Evolutionary conservation across 2,329 filamentous ascomycete species (phyloP), one percentile per base, ranked within the genome.

Genomic region (Microcyclospora tardicrescens): DNA sequence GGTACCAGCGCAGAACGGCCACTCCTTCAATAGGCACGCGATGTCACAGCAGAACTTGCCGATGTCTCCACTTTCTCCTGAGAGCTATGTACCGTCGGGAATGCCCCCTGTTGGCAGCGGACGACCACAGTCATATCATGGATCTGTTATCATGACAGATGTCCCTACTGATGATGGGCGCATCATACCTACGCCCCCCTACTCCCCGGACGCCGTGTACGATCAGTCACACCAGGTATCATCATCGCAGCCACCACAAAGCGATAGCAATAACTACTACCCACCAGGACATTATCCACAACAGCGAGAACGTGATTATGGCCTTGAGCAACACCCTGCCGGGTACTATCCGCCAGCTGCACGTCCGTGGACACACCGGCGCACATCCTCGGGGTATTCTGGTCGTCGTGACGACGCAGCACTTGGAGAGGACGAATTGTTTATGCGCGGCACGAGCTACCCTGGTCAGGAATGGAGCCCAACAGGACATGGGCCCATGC

Each of bases 371-470:
- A 35, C 37, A n/a, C 42, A 48, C 28, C 45, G 44, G 33, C 43
- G 47, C 6, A 44, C 43, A 5, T 35, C 40, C 1, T 49, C 43
- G 5, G 48, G 48, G 3, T 55, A 52, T 34, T 43, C 43, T 35
- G 53, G 50, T 3, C 36, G 53, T 15, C 41, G 51, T 35, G 49
- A 55, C 33, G 53, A 53, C 41, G 41, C 44, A 12, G 46, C 46
- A n/a, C 46, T 52, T 2, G 45, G 48, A 9, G 52, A 55, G 29
- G 44, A 51, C 24, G 49, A 51, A 16, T 35, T 53, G 32, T 41
- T 49, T 42, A 82, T 83, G 79, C 71, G 66, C 35, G 77, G 77
- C 6, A 78, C 76, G 10, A 77, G 72, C 53, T 83, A 81, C 56
- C 79, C 79, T 0, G 79, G 79, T 0, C 75, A 81, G 60, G 78